These are phyloP conservation scores for Trichoderma sp. DNA, from an alignment of 2,329 filamentous ascomycete genomes.

Conservation along the genomic window DNA sequence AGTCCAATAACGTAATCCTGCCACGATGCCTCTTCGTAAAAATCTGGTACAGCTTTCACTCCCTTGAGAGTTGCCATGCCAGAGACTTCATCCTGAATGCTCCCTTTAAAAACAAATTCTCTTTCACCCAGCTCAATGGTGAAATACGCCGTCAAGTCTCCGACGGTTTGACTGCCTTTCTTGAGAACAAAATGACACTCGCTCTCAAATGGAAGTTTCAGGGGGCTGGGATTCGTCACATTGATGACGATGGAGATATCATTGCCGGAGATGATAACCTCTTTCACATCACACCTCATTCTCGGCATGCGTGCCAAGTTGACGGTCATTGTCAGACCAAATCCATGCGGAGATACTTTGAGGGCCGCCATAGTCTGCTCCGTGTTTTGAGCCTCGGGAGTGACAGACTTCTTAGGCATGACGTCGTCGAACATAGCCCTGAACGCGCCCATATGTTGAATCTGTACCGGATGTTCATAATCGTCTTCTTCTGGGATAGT, in stretches of 20 bases:
- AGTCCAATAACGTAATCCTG: background rate
- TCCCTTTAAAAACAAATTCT: background rate
- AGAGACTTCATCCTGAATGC: background rate
- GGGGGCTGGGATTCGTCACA: background rate
- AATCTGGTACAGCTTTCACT: no score
- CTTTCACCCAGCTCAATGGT: background rate
- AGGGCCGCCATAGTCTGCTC: no score
- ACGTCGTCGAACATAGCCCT: background rate
- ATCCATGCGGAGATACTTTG: no score
- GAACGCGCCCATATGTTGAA: background rate
- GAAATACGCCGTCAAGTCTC: background rate
- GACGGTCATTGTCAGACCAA: no score
- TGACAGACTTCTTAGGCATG: background rate
- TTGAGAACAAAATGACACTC: background rate
- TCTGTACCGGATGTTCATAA: background rate
- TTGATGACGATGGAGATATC: background rate
- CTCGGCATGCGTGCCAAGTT: no score
- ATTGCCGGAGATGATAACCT: no score
- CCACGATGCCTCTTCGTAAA: background rate
- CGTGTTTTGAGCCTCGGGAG: rapidly evolving
- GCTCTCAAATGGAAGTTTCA: background rate
- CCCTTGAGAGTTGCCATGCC: background rate
- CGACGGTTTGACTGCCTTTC: background rate
- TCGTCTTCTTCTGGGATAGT: rapidly evolving
- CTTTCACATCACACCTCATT: no score